phyloP scores from a whole-genome alignment of 192 early-diverging fungal species.

The Coemansia sp. region DNA sequence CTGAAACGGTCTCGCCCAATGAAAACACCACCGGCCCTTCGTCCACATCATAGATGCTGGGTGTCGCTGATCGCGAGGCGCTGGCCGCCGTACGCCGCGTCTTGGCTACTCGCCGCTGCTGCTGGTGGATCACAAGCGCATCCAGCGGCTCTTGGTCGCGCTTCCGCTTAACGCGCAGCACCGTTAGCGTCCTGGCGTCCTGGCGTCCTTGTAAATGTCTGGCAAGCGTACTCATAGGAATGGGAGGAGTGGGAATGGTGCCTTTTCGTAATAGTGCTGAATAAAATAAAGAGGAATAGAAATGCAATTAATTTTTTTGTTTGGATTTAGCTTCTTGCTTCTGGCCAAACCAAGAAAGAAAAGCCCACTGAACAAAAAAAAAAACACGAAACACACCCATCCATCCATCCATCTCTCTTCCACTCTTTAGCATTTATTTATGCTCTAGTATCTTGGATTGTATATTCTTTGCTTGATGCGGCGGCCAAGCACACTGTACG shows the following conservation, averaged over 20 bases:
- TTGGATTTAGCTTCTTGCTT: too few relatives aligned
- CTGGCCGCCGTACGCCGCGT: background rate
- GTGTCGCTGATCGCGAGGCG: background rate
- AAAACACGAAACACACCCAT: too few relatives aligned
- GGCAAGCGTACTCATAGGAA: slow-evolving; percentile 7
- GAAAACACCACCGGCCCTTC: slow-evolving; percentile 58
- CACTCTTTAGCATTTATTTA: too few relatives aligned
- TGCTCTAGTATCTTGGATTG: too few relatives aligned
- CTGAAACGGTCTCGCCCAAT: slow-evolving; percentile 68
- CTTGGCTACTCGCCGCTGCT: slow-evolving; percentile 21
- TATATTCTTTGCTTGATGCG: too few relatives aligned
- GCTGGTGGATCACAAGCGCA: slow-evolving; percentile 55
- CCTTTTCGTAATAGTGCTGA: background rate
- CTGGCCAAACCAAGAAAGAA: too few relatives aligned
- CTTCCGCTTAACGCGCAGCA: slow-evolving; percentile 79
- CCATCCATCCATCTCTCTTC: too few relatives aligned
- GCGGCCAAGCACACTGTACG: slow-evolving; percentile 1
- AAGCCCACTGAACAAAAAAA: too few relatives aligned
- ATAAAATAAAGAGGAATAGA: background rate
- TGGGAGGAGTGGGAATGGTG: too few relatives aligned
- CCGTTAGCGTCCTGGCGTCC: slow-evolving; percentile 47
- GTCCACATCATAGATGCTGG: background rate
- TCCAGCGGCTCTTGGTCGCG: slow-evolving; percentile 74
- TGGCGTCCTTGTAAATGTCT: slow-evolving; percentile 3
- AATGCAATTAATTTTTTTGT: too few relatives aligned